Percentiles rank a stretch among this genome's conserved stretches.
Evolutionary conservation across 495 filamentous ascomycete species (phyloP).

Genomic region (Ramalina intermedia): DNA sequence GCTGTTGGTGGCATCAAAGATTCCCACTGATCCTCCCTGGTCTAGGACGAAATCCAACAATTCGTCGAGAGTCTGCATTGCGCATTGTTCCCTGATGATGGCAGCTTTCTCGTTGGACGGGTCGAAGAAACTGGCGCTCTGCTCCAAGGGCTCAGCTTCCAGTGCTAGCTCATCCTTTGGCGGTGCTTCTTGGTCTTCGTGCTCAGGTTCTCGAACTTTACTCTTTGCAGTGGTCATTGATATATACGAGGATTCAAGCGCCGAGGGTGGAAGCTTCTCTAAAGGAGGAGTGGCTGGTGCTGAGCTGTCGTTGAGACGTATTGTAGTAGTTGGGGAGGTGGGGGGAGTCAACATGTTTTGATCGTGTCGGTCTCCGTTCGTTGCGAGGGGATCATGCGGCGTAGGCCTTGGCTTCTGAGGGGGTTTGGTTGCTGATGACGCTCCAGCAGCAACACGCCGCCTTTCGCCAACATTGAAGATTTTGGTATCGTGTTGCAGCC

Average conservation of each 20-base stretch:
- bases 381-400: constrained; percentile 19
- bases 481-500: constrained; percentile 86
- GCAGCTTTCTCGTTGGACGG: constrained; percentile 73
- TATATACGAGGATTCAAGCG: not conserved
- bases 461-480: constrained; percentile 97
- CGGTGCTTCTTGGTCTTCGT: no score
- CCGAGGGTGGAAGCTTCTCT: constrained; percentile 18
- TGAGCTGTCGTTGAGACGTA: constrained; percentile 34
- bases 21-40: constrained; percentile 82
- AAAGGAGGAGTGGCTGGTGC: constrained; percentile 13
- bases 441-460: constrained; percentile 61
- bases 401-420: not conserved
- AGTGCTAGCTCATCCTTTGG: not conserved
- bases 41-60: constrained; percentile 74
- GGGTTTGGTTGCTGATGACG: constrained; percentile 20
- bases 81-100: constrained; percentile 76
- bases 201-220: no score
- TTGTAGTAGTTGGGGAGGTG: constrained; percentile 27
- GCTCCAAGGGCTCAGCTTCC: constrained; percentile 38
- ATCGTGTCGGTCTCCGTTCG: constrained; percentile 17
- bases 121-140: constrained; percentile 89
- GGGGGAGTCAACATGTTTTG: constrained; percentile 23
- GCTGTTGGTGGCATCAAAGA: constrained; percentile 94
- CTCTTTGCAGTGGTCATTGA: no score
- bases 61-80: constrained; percentile 83